phyloP scores from a whole-genome alignment of 208 protist species.

The Trypanosomatidae sp. region DNA sequence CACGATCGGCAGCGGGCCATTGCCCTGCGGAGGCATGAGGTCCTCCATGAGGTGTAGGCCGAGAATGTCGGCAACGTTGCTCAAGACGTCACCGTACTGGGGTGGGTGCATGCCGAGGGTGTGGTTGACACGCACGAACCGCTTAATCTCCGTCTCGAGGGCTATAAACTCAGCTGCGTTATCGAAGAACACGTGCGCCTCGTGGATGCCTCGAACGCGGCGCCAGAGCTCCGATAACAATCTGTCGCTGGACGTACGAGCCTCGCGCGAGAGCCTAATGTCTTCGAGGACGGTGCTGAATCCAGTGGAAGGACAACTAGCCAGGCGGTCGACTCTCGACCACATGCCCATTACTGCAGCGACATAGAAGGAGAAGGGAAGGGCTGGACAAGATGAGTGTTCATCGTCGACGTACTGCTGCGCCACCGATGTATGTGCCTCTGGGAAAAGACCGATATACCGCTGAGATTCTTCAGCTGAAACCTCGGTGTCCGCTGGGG shows the following conservation, averaged over 20 bases:
- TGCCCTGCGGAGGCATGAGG: not conserved
- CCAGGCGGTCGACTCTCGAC: slow-evolving; percentile 5
- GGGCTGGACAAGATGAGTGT: slow-evolving; percentile 9
- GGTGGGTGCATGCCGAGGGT: slow-evolving; percentile 32
- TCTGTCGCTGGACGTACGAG: not conserved
- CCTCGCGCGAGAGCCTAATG: slow-evolving; percentile 9
- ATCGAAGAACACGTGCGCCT: slow-evolving; percentile 9
- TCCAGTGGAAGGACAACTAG: slow-evolving; percentile 2
- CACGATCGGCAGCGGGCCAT: slow-evolving; percentile 6
- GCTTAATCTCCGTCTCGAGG: slow-evolving; percentile 27
- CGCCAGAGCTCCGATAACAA: slow-evolving; percentile 6
- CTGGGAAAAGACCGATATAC: not conserved
- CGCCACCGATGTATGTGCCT: not conserved
- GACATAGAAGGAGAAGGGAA: slow-evolving; percentile 13
- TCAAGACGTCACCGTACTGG: slow-evolving; percentile 27
- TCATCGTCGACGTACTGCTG: not conserved
- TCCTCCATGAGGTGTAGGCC: slow-evolving; percentile 4
- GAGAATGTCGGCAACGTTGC: slow-evolving; percentile 11
- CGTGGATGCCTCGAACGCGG: slow-evolving; percentile 13
- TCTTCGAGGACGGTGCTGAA: slow-evolving; percentile 25
- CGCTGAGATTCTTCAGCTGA: not conserved
- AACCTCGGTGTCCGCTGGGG: not conserved
- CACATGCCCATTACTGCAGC: slow-evolving; percentile 11
- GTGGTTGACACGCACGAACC: slow-evolving; percentile 23
- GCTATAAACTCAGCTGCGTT: slow-evolving; percentile 27